phyloP scores from a whole-genome alignment of 768 basidiomycete genomes.

The Xerocomellus amylosporus region DNA sequence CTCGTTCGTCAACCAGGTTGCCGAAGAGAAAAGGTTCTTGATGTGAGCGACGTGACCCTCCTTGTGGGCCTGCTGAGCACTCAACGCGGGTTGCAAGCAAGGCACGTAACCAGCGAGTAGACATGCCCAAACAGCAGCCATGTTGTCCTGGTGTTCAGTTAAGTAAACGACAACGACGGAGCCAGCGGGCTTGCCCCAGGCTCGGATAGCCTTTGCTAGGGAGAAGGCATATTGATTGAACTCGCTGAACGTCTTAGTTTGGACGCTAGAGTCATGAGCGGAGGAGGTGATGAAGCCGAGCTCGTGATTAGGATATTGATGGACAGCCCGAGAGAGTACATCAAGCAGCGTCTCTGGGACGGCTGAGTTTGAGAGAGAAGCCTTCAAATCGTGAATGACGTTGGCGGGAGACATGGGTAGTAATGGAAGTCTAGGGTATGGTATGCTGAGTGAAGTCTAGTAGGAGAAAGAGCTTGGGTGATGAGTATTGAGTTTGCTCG shows the following conservation, averaged over 20 bases:
- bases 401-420: constrained; percentile 15
- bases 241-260: constrained; percentile 23
- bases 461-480: not conserved
- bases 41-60: constrained; percentile 30
- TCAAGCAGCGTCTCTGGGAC: constrained; percentile 23
- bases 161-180: constrained; percentile 29
- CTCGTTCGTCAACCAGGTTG: constrained; percentile 33
- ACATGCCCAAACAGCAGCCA: constrained; percentile 33
- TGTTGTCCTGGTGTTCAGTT: constrained; percentile 34
- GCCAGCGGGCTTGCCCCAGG: constrained; percentile 25
- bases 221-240: constrained; percentile 18
- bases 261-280: constrained; percentile 17
- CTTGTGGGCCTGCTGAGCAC: constrained; percentile 33
- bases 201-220: constrained; percentile 20
- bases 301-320: constrained; percentile 23
- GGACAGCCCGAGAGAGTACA: constrained; percentile 19
- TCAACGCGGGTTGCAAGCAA: constrained; percentile 28
- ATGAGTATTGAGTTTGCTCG: constrained; percentile 1
- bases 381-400: constrained; percentile 11
- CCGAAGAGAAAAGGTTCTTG: constrained; percentile 28
- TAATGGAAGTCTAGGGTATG: not conserved
- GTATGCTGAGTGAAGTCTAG: not conserved
- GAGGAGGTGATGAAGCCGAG: constrained; percentile 23
- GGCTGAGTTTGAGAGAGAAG: constrained; percentile 4
- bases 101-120: constrained; percentile 19